Evolutionary conservation across 2,329 filamentous ascomycete species (phyloP), one percentile per base, ranked within the genome.

Genomic region (Coniochaeta prunicola): DNA sequence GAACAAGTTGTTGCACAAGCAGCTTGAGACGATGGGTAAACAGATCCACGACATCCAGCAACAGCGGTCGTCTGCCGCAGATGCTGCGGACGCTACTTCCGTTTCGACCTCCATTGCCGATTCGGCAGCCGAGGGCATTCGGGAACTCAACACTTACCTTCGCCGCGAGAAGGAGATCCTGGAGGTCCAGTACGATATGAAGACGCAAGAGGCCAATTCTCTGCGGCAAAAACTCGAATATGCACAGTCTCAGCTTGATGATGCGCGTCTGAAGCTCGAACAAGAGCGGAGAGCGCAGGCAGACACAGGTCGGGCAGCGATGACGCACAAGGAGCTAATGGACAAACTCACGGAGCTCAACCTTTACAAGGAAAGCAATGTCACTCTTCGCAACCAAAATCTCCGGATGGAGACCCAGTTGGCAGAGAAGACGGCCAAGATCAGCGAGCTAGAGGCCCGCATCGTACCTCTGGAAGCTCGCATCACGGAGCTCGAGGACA

Each of bases 151-250:
- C 74, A 89, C 85, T 62, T 99, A 94, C 71, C 78, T 99, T 61
- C 88, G 93, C 53, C 89, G 91, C 45, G 96, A 99, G 75, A 99
- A 97, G 78, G 94, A 97, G 70, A 97, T 99, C 64, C 83, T 97
- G 9, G 93, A 99, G 66, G 91, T 97, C n/a, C 93, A 97, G 68
- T 90, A 92, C 67, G 92, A 97, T 65, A 80, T 97, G 50, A 92
- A 93, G 67, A 81, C 87, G 0, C 91, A 96, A 66, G 94, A 99
- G 73, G 82, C 86, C 58, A 96, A 96, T 74, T 86, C 94, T 58
- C 75, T 97, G 45, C 90, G 93, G 68, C 91, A 97, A 67, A 92
- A 97, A 69, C 82, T 97, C 26, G 89, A 96, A 56, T 92, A 96
- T 69, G 82, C 88, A 9, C 91, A 94, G 67, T 85, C 85, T 24